Evolutionary conservation across 2,329 filamentous ascomycete species (phyloP).

Genomic region (Samsoniella hepiali): DNA sequence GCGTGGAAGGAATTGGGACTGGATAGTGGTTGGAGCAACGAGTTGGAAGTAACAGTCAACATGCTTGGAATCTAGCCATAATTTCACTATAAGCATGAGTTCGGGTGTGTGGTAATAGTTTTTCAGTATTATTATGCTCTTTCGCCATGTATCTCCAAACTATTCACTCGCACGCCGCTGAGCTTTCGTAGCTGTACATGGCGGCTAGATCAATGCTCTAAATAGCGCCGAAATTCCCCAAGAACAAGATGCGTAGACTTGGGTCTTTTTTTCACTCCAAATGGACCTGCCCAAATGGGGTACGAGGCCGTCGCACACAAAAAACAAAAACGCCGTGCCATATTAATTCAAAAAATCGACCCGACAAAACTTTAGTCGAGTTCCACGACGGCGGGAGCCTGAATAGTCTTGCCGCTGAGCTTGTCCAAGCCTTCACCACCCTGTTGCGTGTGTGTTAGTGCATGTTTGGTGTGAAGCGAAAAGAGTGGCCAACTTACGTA

Average conservation of each 20-base stretch:
- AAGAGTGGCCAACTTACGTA: slow-evolving; percentile 67
- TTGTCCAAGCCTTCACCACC: slow-evolving; percentile 61
- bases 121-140: background rate
- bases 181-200: background rate
- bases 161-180: background rate
- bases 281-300: background rate
- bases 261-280: background rate
- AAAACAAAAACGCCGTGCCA: slow-evolving; percentile 14
- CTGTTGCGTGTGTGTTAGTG: slow-evolving; percentile 35
- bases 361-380: slow-evolving; percentile 32
- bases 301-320: background rate
- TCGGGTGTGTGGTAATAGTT: background rate
- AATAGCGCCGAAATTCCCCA: background rate
- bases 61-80: background rate
- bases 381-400: slow-evolving; percentile 51
- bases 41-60: slow-evolving; percentile 63
- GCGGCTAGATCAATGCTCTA: slow-evolving; percentile 6
- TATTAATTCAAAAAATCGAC: background rate
- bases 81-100: background rate
- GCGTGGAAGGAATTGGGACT: slow-evolving; percentile 77
- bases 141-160: background rate
- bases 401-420: slow-evolving; percentile 50
- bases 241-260: background rate
- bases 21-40: slow-evolving; percentile 73
- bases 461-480: background rate